Conservation (phyloP, 179 eudicot species). For the Amaranthus tricolor region DNA sequence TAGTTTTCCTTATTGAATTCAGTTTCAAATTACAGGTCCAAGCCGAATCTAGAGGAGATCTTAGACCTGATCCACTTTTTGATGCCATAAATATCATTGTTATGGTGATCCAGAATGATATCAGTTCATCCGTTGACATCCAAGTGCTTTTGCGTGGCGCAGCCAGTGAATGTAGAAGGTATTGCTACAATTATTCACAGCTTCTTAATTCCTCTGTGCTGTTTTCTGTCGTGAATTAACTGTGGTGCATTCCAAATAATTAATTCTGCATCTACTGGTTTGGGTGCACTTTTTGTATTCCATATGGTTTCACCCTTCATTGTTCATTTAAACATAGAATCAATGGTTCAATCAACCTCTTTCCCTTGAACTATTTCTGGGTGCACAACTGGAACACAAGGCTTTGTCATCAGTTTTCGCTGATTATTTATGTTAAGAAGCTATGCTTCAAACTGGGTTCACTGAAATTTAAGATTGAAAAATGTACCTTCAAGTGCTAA, state of each 20-base stretch:
- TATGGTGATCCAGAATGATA: slow-evolving; percentile 71
- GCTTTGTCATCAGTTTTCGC: not conserved
- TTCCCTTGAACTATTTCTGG: not conserved
- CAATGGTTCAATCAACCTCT: not conserved
- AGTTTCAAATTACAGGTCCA: slow-evolving; percentile 49
- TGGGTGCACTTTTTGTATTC: not conserved
- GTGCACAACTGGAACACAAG: not conserved
- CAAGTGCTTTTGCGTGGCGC: slow-evolving; percentile 60
- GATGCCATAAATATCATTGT: slow-evolving; percentile 73
- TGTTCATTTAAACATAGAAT: not conserved
- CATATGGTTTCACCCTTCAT: not conserved
- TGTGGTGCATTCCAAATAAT: not conserved
- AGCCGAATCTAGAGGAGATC: slow-evolving; percentile 85
- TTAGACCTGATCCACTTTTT: slow-evolving; percentile 82
- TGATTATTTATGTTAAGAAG: not conserved
- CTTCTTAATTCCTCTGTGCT: not conserved
- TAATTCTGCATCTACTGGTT: not conserved
- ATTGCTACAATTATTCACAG: slow-evolving; percentile 6
- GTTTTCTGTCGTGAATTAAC: slow-evolving; percentile 2
- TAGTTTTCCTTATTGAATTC: slow-evolving; percentile 13
- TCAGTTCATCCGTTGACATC: slow-evolving; percentile 35
- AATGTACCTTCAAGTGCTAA: not conserved
- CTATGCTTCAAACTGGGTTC: not conserved
- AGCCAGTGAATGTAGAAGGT: slow-evolving; percentile 39
- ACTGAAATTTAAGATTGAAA: not conserved